Evolutionary conservation across 2,329 filamentous ascomycete species (phyloP).

Genomic region (Aspergillus aculeatus): DNA sequence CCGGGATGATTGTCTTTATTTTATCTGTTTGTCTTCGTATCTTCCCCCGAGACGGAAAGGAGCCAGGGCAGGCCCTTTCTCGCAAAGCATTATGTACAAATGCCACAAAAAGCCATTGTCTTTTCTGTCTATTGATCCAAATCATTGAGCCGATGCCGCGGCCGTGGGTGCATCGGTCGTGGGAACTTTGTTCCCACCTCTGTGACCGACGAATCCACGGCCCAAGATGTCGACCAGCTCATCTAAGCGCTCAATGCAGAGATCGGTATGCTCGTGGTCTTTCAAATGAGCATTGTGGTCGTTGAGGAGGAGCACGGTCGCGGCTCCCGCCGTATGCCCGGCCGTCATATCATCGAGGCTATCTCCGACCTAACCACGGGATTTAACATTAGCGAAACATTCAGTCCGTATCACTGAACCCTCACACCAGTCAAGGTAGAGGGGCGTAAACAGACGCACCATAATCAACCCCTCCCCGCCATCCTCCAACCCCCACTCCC

Average conservation of each 20-base stretch:
- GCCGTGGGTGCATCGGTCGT: slow-evolving; percentile 2
- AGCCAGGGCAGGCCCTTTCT: neutral
- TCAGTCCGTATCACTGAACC: too few relatives aligned
- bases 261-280: slow-evolving; percentile 72
- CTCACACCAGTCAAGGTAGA: neutral
- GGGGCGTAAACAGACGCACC: slow-evolving; percentile 23
- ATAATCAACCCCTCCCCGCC: slow-evolving; percentile 43
- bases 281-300: slow-evolving; percentile 72
- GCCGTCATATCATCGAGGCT: slow-evolving; percentile 92
- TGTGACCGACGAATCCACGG: slow-evolving; percentile 63
- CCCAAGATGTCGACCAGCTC: slow-evolving; percentile 76
- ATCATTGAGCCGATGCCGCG: slow-evolving; percentile 4
- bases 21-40: neutral
- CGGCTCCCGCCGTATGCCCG: slow-evolving; percentile 76
- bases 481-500: slow-evolving; percentile 65
- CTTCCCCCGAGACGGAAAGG: neutral
- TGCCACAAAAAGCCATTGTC: neutral
- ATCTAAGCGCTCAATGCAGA: slow-evolving; percentile 69
- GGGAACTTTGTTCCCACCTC: slow-evolving; percentile 19
- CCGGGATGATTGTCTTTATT: neutral
- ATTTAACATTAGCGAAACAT: slow-evolving; percentile 5
- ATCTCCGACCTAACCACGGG: slow-evolving; percentile 57
- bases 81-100: neutral
- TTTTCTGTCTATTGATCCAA: neutral
- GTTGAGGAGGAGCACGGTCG: slow-evolving; percentile 85